A percentile compares a stretch with the other conserved stretches of the same genome.
phyloP scores from a whole-genome alignment of 441 rosid genomes.

The Pelargonium fulgidum region DNA sequence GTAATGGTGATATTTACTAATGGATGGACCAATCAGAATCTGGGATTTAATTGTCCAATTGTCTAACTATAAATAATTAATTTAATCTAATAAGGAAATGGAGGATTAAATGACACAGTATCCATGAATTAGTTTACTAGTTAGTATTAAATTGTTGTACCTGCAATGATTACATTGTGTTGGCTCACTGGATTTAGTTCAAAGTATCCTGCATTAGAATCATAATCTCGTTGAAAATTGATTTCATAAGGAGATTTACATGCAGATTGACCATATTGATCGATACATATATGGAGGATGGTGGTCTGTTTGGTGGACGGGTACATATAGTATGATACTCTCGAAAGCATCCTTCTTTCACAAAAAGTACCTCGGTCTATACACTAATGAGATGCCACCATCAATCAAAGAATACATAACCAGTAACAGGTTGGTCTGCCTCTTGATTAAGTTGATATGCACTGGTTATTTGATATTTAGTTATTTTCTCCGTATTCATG shows the following conservation, averaged over 20 bases:
- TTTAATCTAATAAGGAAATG: background rate
- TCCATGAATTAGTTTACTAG: background rate
- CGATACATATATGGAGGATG: constrained; percentile 69
- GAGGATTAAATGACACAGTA: background rate
- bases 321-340: constrained; percentile 86
- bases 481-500: background rate
- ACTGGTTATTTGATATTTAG: background rate
- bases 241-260: constrained; percentile 12
- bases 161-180: background rate
- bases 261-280: constrained; percentile 50
- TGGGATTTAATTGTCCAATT: background rate
- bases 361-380: constrained; percentile 70
- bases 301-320: constrained; percentile 99
- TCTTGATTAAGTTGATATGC: background rate
- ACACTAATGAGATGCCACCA: constrained; percentile 71
- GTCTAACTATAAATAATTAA: background rate
- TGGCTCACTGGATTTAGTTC: background rate
- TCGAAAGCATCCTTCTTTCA: constrained; percentile 96
- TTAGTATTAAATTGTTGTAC: background rate
- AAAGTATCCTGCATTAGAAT: background rate
- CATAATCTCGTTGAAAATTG: background rate
- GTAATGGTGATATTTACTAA: background rate
- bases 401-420: constrained; percentile 58
- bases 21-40: background rate
- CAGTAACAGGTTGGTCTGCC: constrained; percentile 53